These are phyloP conservation scores for Fusarium phyllophilum DNA, from an alignment of 2,329 filamentous ascomycete genomes.

Conservation along the genomic window DNA sequence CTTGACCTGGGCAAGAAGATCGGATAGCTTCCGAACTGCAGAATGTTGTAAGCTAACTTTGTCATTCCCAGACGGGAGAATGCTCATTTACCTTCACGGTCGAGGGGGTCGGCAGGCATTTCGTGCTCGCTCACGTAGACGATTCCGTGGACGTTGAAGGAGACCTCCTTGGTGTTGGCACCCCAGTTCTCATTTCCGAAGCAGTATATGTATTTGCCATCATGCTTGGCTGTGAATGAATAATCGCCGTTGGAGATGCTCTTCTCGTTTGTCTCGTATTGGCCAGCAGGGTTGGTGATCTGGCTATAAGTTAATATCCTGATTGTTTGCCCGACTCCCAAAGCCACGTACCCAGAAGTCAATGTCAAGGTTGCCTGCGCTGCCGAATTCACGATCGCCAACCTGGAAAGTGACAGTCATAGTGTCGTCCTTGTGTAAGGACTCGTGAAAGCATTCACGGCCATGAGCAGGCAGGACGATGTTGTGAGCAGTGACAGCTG, in stretches of 20 bases:
- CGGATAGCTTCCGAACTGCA: constrained; percentile 82
- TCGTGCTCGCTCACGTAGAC: constrained; percentile 95
- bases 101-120: constrained; percentile 84
- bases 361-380: constrained; percentile 92
- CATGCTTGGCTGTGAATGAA: constrained; percentile 84
- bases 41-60: not conserved
- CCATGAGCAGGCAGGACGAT: constrained; percentile 94
- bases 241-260: constrained; percentile 90
- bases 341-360: constrained; percentile 88
- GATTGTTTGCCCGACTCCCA: not conserved
- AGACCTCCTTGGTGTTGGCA: constrained; percentile 95
- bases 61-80: not conserved
- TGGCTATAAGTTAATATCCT: constrained; percentile 47
- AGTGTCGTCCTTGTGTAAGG: constrained; percentile 90
- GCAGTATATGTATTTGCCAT: constrained; percentile 95
- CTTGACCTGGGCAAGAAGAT: constrained; percentile 90
- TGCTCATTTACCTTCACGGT: constrained; percentile 77
- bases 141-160: constrained; percentile 98
- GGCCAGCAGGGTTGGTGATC: constrained; percentile 82
- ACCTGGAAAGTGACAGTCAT: constrained; percentile 99
- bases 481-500: constrained; percentile 84
- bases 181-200: constrained; percentile 99
- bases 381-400: constrained; percentile 94
- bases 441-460: constrained; percentile 97
- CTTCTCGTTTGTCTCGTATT: constrained; percentile 83